Evolutionary conservation across 176 grass and related monocot genomes (phyloP).

Genomic region (Aegilops tauschii): DNA sequence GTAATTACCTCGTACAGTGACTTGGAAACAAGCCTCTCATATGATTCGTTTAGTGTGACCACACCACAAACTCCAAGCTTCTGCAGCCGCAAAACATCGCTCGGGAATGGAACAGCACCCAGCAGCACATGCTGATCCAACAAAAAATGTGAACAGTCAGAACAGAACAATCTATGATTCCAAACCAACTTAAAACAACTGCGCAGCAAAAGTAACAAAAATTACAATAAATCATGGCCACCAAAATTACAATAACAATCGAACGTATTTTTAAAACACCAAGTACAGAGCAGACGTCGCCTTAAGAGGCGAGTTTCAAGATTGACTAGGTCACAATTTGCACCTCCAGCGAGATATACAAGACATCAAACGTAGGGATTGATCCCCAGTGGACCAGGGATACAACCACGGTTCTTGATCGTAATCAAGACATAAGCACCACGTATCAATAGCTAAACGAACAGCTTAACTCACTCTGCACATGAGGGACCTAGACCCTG

Average conservation of each 20-base stretch:
- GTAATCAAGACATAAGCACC: background rate
- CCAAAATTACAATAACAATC: background rate
- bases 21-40: conserved; percentile 82
- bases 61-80: conserved; percentile 84
- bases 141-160: conserved; percentile 1
- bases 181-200: background rate
- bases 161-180: background rate
- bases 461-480: background rate
- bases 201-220: background rate
- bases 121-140: conserved; percentile 75
- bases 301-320: background rate
- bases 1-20: conserved; percentile 70
- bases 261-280: background rate
- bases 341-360: background rate
- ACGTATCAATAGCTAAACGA: background rate
- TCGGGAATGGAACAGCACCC: conserved; percentile 89
- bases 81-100: conserved; percentile 71
- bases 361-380: background rate
- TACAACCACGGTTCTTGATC: background rate
- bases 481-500: background rate
- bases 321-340: background rate
- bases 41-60: conserved; percentile 90
- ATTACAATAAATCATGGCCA: background rate
- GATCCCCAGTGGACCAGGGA: background rate
- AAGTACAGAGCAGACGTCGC: background rate